These are phyloP conservation scores for Globisporangium lucens DNA, from an alignment of 352 stramenopile genomes.

Conservation along the genomic window DNA sequence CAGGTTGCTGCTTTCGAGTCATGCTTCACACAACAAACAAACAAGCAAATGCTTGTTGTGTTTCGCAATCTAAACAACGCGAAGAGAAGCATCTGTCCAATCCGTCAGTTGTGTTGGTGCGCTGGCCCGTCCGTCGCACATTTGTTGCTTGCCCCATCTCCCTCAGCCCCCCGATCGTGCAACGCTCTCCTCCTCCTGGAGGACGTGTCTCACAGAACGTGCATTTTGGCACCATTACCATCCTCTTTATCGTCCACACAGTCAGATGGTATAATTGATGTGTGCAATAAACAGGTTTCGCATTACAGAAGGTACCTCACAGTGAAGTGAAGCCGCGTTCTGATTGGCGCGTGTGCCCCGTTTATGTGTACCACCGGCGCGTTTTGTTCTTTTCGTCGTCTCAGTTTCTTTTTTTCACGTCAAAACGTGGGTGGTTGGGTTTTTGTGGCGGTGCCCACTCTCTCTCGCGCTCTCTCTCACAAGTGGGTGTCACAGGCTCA, in stretches of 20 bases:
- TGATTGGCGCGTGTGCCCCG: neutral
- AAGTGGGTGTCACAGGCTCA: conserved; percentile 4
- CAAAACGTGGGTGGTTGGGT: conserved; percentile 9
- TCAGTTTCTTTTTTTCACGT: conserved; percentile 19
- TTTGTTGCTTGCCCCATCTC: neutral
- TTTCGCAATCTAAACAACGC: neutral
- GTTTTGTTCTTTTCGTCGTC: conserved; percentile 10
- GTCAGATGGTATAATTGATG: no score
- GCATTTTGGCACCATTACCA: neutral
- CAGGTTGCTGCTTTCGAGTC: neutral
- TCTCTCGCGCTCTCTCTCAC: neutral
- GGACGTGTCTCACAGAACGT: conserved; percentile 12
- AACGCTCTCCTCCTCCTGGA: conserved; percentile 9
- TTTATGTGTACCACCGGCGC: neutral
- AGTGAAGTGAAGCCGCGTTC: conserved; percentile 2
- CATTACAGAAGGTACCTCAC: neutral
- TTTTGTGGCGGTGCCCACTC: neutral
- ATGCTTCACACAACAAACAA: neutral
- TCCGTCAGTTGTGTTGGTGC: conserved; percentile 2
- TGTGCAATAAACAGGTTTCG: neutral
- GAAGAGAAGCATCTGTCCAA: neutral
- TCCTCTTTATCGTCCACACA: neutral
- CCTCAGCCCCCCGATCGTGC: conserved; percentile 1
- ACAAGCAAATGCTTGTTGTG: neutral
- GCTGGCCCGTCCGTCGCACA: conserved; percentile 8